Conservation (phyloP, 805 yeast genomes). For the Lachancea thermotolerans region DNA sequence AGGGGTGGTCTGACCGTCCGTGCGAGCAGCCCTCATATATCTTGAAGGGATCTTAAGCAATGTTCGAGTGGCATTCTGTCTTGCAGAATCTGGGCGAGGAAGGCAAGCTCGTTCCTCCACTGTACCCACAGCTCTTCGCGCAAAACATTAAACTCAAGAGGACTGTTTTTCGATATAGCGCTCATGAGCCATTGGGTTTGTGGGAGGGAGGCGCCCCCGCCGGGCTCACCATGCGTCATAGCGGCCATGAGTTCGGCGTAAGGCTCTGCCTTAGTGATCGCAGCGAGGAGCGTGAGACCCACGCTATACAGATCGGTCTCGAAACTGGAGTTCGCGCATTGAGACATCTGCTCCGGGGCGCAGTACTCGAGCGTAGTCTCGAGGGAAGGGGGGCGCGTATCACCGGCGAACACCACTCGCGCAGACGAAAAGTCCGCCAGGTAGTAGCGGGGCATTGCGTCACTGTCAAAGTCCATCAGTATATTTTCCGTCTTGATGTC, state of each 20-base stretch:
- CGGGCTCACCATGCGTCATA: slow-evolving; percentile 4
- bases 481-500: slow-evolving; percentile 22
- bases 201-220: slow-evolving; percentile 6
- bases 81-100: background rate
- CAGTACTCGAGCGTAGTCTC: slow-evolving; percentile 19
- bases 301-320: slow-evolving; percentile 16
- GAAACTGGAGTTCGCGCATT: background rate
- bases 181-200: slow-evolving; percentile 19
- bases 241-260: slow-evolving; percentile 11
- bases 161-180: slow-evolving; percentile 15
- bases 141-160: slow-evolving; percentile 14
- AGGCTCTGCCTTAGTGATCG: slow-evolving; percentile 18
- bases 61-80: background rate
- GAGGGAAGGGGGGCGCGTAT: slow-evolving; percentile 1
- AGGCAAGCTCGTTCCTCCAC: slow-evolving; percentile 5
- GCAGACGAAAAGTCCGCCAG: slow-evolving; percentile 19
- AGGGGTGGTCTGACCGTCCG: no score
- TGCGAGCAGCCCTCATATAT: no score
- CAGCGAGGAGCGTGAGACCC: slow-evolving; percentile 15
- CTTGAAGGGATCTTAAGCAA: background rate
- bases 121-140: background rate
- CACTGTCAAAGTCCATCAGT: slow-evolving; percentile 5
- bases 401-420: background rate
- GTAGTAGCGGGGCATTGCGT: slow-evolving; percentile 3
- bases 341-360: slow-evolving; percentile 13